These are phyloP conservation scores for Monosporascus sp. DNA, from an alignment of 2,329 filamentous ascomycete species.

Conservation along the genomic window DNA sequence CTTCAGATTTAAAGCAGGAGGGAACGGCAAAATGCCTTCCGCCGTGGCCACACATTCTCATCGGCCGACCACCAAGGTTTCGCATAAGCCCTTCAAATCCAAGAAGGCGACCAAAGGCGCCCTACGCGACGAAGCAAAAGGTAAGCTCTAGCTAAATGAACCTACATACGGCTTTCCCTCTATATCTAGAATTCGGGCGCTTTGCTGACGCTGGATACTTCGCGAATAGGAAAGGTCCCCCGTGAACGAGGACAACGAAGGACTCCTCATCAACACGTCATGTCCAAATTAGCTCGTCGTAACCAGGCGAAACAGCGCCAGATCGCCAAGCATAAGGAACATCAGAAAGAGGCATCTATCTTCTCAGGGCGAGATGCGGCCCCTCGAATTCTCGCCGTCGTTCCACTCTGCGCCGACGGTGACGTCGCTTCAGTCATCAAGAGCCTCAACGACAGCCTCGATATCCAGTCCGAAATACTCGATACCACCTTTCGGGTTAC, in stretches of 20 bases:
- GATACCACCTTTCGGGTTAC: conserved; percentile 59
- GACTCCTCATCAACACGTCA: conserved; percentile 91
- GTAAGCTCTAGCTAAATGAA: conserved; percentile 36
- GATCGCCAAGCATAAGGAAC: conserved; percentile 75
- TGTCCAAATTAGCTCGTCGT: conserved; percentile 93
- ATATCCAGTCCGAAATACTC: conserved; percentile 63
- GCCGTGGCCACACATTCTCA: conserved; percentile 72
- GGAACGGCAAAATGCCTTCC: conserved; percentile 69
- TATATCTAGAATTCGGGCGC: too few relatives aligned
- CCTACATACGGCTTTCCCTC: too few relatives aligned
- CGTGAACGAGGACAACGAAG: conserved; percentile 71
- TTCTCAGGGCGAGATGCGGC: conserved; percentile 86
- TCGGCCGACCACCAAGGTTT: conserved; percentile 82
- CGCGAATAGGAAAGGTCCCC: conserved; percentile 67
- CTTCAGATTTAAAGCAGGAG: conserved; percentile 82
- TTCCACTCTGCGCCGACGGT: conserved; percentile 73
- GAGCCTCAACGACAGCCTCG: conserved; percentile 71
- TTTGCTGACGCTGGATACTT: too few relatives aligned
- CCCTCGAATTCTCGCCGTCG: conserved; percentile 79
- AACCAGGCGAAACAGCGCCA: conserved; percentile 94
- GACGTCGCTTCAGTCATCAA: conserved; percentile 63
- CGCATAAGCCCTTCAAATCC: conserved; percentile 89
- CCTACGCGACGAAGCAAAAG: conserved; percentile 80
- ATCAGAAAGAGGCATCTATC: conserved; percentile 70
- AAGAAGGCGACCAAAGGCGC: conserved; percentile 84